phyloP scores from a whole-genome alignment of 768 basidiomycete species.

The Phallus indusiatus region DNA sequence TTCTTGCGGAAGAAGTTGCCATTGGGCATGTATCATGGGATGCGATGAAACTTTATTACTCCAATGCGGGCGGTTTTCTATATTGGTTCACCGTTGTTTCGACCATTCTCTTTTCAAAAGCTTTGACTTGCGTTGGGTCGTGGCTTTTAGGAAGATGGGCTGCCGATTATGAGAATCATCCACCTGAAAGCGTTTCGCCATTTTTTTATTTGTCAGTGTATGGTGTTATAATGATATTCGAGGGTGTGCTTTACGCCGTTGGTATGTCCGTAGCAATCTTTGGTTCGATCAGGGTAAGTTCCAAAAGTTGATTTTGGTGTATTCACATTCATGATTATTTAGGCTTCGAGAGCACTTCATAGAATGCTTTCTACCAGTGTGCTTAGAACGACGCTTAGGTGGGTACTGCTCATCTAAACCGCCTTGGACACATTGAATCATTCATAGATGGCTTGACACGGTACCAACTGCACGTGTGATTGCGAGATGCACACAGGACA shows the following conservation, averaged over 20 bases:
- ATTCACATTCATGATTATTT: not conserved
- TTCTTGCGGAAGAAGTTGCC: not conserved
- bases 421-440: not conserved
- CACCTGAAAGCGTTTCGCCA: not conserved
- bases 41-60: constrained; percentile 7
- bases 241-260: not conserved
- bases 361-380: constrained; percentile 2
- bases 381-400: constrained; percentile 11
- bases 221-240: not conserved
- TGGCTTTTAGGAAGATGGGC: constrained; percentile 8
- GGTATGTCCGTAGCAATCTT: not conserved
- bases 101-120: not conserved
- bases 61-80: constrained; percentile 7
- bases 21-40: constrained; percentile 1
- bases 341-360: constrained; percentile 6
- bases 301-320: not conserved
- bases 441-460: constrained; percentile 15
- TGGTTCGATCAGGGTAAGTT: not conserved
- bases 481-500: constrained; percentile 17
- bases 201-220: not conserved
- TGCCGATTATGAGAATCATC: constrained; percentile 1
- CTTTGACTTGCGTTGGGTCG: not conserved
- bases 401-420: not conserved
- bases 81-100: constrained; percentile 12
- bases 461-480: constrained; percentile 17